Conservation (phyloP, 1,139 yeast species). For the Taphrina deformans region DNA sequence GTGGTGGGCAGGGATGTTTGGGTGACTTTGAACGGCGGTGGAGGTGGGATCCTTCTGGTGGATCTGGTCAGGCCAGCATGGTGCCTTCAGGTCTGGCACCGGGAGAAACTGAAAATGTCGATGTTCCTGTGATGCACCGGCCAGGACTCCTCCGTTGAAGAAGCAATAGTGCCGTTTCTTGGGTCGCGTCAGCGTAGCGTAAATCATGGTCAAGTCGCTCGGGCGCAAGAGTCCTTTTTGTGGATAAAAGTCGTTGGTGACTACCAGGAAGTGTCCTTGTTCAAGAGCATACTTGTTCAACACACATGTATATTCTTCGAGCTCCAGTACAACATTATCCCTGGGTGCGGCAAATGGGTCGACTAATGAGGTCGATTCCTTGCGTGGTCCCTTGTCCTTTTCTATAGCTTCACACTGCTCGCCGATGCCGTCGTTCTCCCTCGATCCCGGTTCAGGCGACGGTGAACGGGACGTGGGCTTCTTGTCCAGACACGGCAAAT, state of each 20-base stretch:
- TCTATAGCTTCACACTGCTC: not conserved
- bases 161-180: constrained; percentile 16
- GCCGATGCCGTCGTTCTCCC: constrained; percentile 2
- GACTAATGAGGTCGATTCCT: not conserved
- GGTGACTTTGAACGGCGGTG: not conserved
- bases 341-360: constrained; percentile 31
- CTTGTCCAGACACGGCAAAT: constrained; percentile 22
- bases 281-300: constrained; percentile 29
- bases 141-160: constrained; percentile 29
- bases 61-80: constrained; percentile 14
- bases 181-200: not conserved
- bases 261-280: constrained; percentile 17
- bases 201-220: constrained; percentile 14
- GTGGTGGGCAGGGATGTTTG: not conserved
- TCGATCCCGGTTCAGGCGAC: constrained; percentile 7
- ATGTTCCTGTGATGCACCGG: constrained; percentile 29
- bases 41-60: not conserved
- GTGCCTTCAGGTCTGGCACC: not conserved
- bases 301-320: constrained; percentile 15
- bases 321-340: constrained; percentile 24
- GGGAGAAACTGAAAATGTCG: constrained; percentile 29
- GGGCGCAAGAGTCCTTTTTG: constrained; percentile 21
- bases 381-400: not conserved
- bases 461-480: constrained; percentile 20
- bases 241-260: constrained; percentile 25